Base-by-base conservation (phyloP, 2,329 filamentous ascomycete genomes). In the Trichoderma hamatum region DNA sequence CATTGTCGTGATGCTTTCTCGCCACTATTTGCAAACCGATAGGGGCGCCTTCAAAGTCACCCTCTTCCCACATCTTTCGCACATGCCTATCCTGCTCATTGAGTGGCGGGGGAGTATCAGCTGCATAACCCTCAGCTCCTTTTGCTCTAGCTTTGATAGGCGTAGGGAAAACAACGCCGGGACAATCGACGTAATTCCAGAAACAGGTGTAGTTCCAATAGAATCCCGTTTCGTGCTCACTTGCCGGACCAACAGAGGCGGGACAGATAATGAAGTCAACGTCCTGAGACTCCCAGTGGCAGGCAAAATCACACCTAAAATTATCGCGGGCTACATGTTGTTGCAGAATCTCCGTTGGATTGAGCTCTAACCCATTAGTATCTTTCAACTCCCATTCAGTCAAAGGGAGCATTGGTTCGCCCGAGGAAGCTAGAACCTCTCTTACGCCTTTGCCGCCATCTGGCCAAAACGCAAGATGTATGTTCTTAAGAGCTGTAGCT, bases 1-100 rank as follows among this genome's bases (percentile, higher is more conserved):
- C 70, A 63, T 76, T 79, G 7, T 82, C 80, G 32, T 79, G 73
- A 52, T 79, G 77, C 67, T 75, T 78, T 6, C 76, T 74, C 3
- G 76, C 77, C 4, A 76, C 72, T 14, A 76, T 49, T 43, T 76
- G 74, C 28, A 76, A 36, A 7, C 55, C 69, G 28, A 73, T 70
- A 1, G 73, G 73, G 3, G 71, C 70, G 10, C 68, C 70, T 9
- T 51, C 36, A 60, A 73, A 71, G 10, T 59, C 60, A 3, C 70
- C 70, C 0, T 72, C 61, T 19, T 62, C 55, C 51, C 60, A 70
- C 19, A 64, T 43, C 30, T 46, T 28, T 19, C 60, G 60, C 19
- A 58, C 49, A 10, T 52, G 49, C 14, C 62, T 56, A 30, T 70
- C 67, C 3, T 62, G 59, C 21, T 30, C 43, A 16, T 39, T 68